Percentiles rank a stretch among this genome's conserved stretches.
These are phyloP conservation scores for Russula dissimulans DNA, from an alignment of 768 basidiomycete species.

Conservation along the genomic window DNA sequence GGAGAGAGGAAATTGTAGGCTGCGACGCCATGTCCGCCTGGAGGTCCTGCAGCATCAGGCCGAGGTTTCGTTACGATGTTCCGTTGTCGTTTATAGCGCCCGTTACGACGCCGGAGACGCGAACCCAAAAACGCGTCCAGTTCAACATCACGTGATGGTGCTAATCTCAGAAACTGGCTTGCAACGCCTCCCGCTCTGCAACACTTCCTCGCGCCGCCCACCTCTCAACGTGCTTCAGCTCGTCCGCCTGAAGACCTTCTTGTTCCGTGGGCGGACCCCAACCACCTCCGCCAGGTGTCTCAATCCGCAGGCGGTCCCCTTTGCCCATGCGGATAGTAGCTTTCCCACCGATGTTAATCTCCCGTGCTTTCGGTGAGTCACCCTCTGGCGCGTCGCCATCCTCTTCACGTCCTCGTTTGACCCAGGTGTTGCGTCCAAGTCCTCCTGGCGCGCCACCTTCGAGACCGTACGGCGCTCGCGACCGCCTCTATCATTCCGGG, in stretches of 20 bases:
- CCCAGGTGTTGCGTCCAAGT: conserved; percentile 81
- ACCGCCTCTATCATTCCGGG: conserved; percentile 48
- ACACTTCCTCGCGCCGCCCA: conserved; percentile 72
- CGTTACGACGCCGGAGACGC: neutral
- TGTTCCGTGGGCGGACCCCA: conserved; percentile 45
- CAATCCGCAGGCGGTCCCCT: conserved; percentile 69
- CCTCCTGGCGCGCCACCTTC: conserved; percentile 68
- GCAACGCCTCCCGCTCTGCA: conserved; percentile 50
- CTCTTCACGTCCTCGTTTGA: conserved; percentile 54
- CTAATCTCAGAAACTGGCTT: conserved; percentile 39
- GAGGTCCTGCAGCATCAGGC: neutral
- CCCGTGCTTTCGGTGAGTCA: conserved; percentile 55
- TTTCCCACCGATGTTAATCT: conserved; percentile 86
- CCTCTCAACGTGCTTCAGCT: conserved; percentile 29
- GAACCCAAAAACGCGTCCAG: conserved; percentile 1
- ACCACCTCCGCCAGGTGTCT: conserved; percentile 88
- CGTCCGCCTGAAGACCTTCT: conserved; percentile 22
- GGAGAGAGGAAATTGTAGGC: conserved; percentile 46
- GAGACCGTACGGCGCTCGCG: conserved; percentile 78
- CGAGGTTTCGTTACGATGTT: neutral
- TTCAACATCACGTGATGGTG: conserved; percentile 15
- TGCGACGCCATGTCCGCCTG: conserved; percentile 12
- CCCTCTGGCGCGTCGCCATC: conserved; percentile 50
- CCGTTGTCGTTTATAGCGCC: neutral
- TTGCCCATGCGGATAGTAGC: conserved; percentile 83